Percentiles rank a stretch among this genome's conserved stretches.
Evolutionary conservation across 305 asterid genomes (phyloP).

Genomic region (Fraxinus greggii): DNA sequence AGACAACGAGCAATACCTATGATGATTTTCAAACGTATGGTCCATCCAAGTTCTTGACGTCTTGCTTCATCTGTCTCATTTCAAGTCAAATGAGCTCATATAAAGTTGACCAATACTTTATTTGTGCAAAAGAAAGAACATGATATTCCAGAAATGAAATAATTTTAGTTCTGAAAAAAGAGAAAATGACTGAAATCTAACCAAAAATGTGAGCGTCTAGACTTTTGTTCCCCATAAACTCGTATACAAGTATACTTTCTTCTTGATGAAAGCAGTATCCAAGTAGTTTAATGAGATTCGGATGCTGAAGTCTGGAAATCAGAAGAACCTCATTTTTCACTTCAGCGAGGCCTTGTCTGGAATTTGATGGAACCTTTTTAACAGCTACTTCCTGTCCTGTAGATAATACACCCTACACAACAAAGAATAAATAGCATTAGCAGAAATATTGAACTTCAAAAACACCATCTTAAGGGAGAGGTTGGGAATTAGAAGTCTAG

Average conservation of each 20-base stretch:
- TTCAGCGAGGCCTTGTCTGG: background rate
- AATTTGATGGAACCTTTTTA: constrained; percentile 17
- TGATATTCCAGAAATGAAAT: background rate
- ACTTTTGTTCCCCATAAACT: constrained; percentile 25
- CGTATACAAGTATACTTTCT: constrained; percentile 26
- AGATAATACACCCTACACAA: constrained; percentile 16
- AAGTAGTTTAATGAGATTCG: constrained; percentile 21
- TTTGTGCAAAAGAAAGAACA: background rate
- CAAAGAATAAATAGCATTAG: background rate
- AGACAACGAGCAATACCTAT: constrained; percentile 21
- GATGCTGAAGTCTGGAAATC: constrained; percentile 23
- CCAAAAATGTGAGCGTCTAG: background rate
- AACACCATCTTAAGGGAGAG: background rate
- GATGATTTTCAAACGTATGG: constrained; percentile 26
- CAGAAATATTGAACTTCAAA: background rate
- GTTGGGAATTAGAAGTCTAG: background rate
- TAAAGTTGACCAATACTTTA: background rate
- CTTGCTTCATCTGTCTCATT: background rate
- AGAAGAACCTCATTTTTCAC: constrained; percentile 17
- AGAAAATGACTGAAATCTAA: background rate
- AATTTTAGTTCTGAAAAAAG: background rate
- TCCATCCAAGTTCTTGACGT: constrained; percentile 2
- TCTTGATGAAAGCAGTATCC: constrained; percentile 26
- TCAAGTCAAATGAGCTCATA: background rate
- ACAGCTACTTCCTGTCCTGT: constrained; percentile 17